Base-by-base conservation (phyloP, 352 stramenopile genomes). In the Phytophthora parvispora region DNA sequence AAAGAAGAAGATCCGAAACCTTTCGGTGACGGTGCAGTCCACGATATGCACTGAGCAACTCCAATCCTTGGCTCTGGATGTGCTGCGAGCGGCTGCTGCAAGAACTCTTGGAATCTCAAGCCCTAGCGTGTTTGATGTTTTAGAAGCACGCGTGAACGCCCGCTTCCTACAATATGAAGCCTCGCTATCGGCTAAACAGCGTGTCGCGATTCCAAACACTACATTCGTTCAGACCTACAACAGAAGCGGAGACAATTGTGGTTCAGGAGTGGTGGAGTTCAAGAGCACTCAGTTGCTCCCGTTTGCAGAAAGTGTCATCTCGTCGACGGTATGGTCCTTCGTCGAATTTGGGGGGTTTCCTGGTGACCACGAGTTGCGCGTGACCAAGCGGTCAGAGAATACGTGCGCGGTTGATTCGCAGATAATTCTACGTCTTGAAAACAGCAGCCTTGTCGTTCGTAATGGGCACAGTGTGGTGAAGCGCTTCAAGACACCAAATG, bases 121-220 rank as follows among this genome's bases (percentile, higher is more conserved):
- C 32, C 9, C 29, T n/a, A 22, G 28, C 31, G 24, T 55, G 16
- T 55, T 64, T n/a, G 28, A 32, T 20, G 48, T 55, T n/a, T 28
- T 64, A 18, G 43, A 64, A 24, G 15, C 10, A 4, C n/a, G 43
- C 8, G 42, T 64, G 22, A 38, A 63, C 47, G 28, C n/a, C 7
- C 42, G 28, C 2, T 63, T 55, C 24, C 56, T 18, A 34, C 29
- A 63, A 27, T 12, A 45, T 4, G 27, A 48, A 24, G n/a, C 45
- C 2, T 34, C 22, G n/a, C 55, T 64, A 18, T n/a, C 20, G 16
- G 43, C 54, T 16, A 10, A 18, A 9, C 24, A 43, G 12, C 16
- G 18, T 2, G 5, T 51, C 8, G 24, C 32, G 8, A 28, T 12
- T 18, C 31, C 8, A 3, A 43, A 63, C 15, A 38, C 42, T 43